Evolutionary conservation across 2,329 filamentous ascomycete species (phyloP).

Genomic region (Macrophomina phaseolina): DNA sequence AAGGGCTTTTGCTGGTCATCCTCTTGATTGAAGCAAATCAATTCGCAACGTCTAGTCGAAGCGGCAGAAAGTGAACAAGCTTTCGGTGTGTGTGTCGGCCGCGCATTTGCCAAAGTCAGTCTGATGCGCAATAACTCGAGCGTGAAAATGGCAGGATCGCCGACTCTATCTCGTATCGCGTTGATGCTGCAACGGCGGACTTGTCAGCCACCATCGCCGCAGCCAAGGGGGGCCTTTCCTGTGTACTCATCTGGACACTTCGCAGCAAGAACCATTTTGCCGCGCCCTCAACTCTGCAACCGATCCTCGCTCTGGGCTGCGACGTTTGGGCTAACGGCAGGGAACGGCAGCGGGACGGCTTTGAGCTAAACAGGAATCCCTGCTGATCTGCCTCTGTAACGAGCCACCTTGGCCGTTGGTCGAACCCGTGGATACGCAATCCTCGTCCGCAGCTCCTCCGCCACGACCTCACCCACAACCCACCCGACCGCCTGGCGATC

Average conservation of each 20-base stretch:
- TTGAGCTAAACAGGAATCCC: slow-evolving; percentile 24
- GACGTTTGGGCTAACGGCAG: slow-evolving; percentile 17
- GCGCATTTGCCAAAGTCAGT: slow-evolving; percentile 6
- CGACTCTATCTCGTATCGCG: slow-evolving; percentile 19
- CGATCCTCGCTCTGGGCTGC: slow-evolving; percentile 9
- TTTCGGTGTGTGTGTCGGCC: slow-evolving; percentile 9
- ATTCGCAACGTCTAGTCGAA: neutral
- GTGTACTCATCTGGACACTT: slow-evolving; percentile 7
- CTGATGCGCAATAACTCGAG: neutral
- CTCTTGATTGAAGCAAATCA: slow-evolving; percentile 5
- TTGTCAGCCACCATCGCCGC: slow-evolving; percentile 15
- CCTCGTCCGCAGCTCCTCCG: slow-evolving; percentile 20
- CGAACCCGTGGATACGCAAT: slow-evolving; percentile 24
- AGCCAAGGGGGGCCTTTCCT: slow-evolving; percentile 17
- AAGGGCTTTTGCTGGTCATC: neutral
- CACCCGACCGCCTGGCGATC: slow-evolving; percentile 26
- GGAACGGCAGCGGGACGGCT: slow-evolving; percentile 17
- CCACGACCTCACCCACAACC: slow-evolving; percentile 21
- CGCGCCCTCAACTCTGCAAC: slow-evolving; percentile 2
- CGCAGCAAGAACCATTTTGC: slow-evolving; percentile 9
- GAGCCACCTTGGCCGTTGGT: slow-evolving; percentile 27
- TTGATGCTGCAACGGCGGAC: slow-evolving; percentile 3
- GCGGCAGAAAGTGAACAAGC: neutral
- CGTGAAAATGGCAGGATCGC: slow-evolving; percentile 15
- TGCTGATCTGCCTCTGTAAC: slow-evolving; percentile 24